Evolutionary conservation across 2,329 filamentous ascomycete species (phyloP), one percentile per base, ranked within the genome.

Genomic region (Didymosphaeria variabile): DNA sequence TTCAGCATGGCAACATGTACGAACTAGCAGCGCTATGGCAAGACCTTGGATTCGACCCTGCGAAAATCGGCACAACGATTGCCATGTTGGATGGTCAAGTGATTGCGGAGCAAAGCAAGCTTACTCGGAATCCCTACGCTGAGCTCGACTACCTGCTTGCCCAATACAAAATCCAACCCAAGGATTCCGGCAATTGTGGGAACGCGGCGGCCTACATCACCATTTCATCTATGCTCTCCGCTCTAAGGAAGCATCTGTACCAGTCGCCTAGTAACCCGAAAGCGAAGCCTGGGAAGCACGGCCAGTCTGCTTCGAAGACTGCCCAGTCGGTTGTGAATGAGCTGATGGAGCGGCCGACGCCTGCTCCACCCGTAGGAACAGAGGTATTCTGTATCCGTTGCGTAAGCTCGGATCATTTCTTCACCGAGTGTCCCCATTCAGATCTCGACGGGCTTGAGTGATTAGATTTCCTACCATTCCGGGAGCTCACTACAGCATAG

Each of bases 171-270:
- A 51, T 70, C 2, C 34, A 17, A 1, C 26, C 56, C 3, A 34
- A 36, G 3, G 32, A 66, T 23, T 12, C 29, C 4, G 51, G 46
- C 1, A 68, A 66, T 21, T 57, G 44, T 17, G 64, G 66, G 0
- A 68, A 72, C 17, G 58, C 59, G n/a, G 62, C 64, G 1, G 57
- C 64, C 6, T 69, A 68, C 49, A 58, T 62, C 45, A 63, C 56
- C n/a, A 58, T 66, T 5, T 32, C 62, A 9, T 65, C 67, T 0
- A 36, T 67, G 15, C 63, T 68, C 1, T 67, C 60, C 1, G 53
- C 59, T 1, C 23, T 66, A 7, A 58, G 66, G 13, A 40, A 58
- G 8, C 47, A 64, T 13, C 21, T 66, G 5, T 68, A 69, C 34
- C 34, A 42, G 1, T 44, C 49, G 0, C 7, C 44, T 8, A 21